Percentiles rank a stretch among this genome's conserved stretches.
These are phyloP conservation scores for Dothideomycetes sp. DNA, from an alignment of 2,329 filamentous ascomycete genomes.

Conservation along the genomic window DNA sequence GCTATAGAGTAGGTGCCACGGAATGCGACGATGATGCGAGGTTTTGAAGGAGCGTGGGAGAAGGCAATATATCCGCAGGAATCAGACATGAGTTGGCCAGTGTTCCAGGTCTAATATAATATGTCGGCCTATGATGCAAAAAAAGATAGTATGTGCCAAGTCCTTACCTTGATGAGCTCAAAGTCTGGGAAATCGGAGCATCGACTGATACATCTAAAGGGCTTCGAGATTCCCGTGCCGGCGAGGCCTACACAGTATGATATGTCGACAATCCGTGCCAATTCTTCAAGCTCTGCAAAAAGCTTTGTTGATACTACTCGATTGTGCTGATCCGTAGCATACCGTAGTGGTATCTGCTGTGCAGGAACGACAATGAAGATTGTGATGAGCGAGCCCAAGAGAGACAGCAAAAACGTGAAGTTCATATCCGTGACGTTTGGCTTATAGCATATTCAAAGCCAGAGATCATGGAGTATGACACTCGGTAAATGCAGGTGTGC, in stretches of 20 bases:
- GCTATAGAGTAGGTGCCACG: conserved; percentile 89
- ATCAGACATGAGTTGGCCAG: conserved; percentile 75
- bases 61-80: conserved; percentile 90
- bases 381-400: conserved; percentile 13
- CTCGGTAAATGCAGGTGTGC: no score
- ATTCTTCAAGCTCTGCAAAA: conserved; percentile 75
- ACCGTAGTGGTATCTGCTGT: conserved; percentile 25
- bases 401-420: conserved; percentile 8
- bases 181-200: conserved; percentile 77
- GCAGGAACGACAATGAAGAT: conserved; percentile 16
- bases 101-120: conserved; percentile 68
- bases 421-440: conserved; percentile 11
- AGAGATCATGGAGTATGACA: no score
- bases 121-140: conserved; percentile 8
- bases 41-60: conserved; percentile 55
- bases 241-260: conserved; percentile 84
- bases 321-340: conserved; percentile 24
- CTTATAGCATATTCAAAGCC: conserved; percentile 8
- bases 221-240: conserved; percentile 71
- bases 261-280: conserved; percentile 87
- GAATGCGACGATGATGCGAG: conserved; percentile 75
- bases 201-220: conserved; percentile 76
- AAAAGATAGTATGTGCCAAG: background rate
- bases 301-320: conserved; percentile 50
- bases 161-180: conserved; percentile 56